Percentiles rank a stretch among this genome's conserved stretches.
phyloP scores from a whole-genome alignment of 345 rosid species.

The Populus ilicifolia region DNA sequence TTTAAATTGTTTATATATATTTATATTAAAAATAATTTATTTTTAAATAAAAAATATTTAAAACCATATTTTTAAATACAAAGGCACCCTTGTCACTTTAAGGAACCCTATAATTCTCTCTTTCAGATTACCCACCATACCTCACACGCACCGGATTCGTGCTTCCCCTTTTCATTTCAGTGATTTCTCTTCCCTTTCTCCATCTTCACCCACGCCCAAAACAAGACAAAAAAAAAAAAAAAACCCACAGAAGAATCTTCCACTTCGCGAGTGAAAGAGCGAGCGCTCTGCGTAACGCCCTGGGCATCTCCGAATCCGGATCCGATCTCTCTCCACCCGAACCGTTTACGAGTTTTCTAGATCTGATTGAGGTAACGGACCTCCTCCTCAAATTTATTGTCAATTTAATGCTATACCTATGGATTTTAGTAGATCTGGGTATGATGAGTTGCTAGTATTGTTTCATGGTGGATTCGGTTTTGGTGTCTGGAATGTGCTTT shows the following conservation, averaged over 20 bases:
- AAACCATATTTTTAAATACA: no score
- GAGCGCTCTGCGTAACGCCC: not conserved
- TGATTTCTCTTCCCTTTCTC: no score
- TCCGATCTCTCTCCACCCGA: conserved; percentile 1
- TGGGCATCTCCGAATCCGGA: not conserved
- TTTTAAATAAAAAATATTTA: no score
- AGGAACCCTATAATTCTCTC: not conserved
- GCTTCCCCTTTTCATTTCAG: not conserved
- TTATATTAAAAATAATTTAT: no score
- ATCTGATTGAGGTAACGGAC: conserved; percentile 17
- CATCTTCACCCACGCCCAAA: not conserved
- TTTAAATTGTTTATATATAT: no score
- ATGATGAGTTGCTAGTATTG: not conserved
- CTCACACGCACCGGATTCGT: not conserved
- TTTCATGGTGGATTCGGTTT: no score
- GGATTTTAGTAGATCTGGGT: not conserved
- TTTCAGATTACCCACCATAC: not conserved
- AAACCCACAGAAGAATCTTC: not conserved
- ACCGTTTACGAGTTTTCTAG: conserved; percentile 5
- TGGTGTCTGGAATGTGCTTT: no score
- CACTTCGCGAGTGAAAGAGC: not conserved
- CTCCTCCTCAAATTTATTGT: not conserved
- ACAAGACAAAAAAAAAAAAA: no score
- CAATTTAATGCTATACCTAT: not conserved
- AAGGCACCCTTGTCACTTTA: no score